phyloP scores from a whole-genome alignment of 2,329 filamentous ascomycete genomes.

The Epichloe amarillans region DNA sequence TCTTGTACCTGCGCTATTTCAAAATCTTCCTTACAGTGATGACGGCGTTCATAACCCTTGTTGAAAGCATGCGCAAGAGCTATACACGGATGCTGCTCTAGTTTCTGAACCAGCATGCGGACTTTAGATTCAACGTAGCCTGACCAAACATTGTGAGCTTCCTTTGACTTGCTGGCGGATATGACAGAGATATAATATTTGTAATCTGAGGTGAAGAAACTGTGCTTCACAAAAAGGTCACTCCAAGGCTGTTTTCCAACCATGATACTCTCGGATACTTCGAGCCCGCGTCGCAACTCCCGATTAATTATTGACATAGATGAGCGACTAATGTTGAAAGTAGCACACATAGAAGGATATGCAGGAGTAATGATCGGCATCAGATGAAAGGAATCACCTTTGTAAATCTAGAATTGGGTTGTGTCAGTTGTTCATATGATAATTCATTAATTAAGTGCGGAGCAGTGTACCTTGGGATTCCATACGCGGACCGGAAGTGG shows the following conservation, averaged over 20 bases:
- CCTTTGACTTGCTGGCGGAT: conserved; percentile 68
- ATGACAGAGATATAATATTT: conserved; percentile 92
- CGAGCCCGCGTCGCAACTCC: conserved; percentile 65
- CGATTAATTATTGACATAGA: conserved; percentile 73
- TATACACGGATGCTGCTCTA: conserved; percentile 71
- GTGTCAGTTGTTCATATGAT: conserved; percentile 5
- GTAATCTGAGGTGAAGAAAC: conserved; percentile 85
- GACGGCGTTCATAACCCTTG: conserved; percentile 77
- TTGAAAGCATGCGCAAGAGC: conserved; percentile 81
- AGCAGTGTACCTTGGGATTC: conserved; percentile 65
- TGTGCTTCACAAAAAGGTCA: conserved; percentile 71
- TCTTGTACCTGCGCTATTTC: conserved; percentile 41
- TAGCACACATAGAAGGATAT: conserved; percentile 95
- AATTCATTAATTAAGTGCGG: background rate
- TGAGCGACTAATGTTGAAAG: conserved; percentile 82
- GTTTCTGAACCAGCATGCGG: conserved; percentile 65
- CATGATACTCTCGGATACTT: conserved; percentile 71
- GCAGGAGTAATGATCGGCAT: conserved; percentile 99
- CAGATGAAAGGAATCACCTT: conserved; percentile 68
- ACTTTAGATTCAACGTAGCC: conserved; percentile 91
- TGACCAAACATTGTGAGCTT: conserved; percentile 76
- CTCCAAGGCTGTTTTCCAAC: conserved; percentile 67
- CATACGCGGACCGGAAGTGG: conserved; percentile 75
- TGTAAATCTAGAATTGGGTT: conserved; percentile 46
- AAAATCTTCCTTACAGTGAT: conserved; percentile 47